These are phyloP conservation scores for Chaetoceros tenuissimus DNA, from an alignment of 108 stramenopile genomes.

Conservation along the genomic window DNA sequence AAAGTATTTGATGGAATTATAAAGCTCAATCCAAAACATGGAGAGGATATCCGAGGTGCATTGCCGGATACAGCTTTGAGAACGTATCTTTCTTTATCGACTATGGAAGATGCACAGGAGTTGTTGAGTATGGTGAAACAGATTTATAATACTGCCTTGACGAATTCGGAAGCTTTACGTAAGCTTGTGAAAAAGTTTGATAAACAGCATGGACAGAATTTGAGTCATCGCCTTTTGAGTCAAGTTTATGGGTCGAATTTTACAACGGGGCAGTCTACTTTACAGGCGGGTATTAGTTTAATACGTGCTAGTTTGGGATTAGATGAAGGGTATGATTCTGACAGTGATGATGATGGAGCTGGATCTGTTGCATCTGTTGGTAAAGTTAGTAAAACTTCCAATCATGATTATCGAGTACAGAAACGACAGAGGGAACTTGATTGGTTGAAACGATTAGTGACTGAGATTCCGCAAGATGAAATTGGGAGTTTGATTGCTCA, in stretches of 20 bases:
- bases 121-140: constrained; percentile 34
- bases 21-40: no score
- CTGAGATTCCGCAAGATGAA: constrained; percentile 3
- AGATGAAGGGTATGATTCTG: no score
- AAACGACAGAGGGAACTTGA: constrained; percentile 45
- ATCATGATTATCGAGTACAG: no score
- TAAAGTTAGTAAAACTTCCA: no score
- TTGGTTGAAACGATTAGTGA: constrained; percentile 44
- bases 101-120: constrained; percentile 27
- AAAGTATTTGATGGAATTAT: constrained; percentile 30
- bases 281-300: constrained; percentile 36
- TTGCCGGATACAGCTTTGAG: constrained; percentile 52
- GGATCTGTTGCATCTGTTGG: no score
- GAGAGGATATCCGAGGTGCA: constrained; percentile 42
- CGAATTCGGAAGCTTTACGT: constrained; percentile 56
- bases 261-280: constrained; percentile 25
- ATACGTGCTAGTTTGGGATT: constrained; percentile 29
- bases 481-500: constrained; percentile 44
- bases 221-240: constrained; percentile 29
- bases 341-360: no score
- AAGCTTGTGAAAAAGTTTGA: constrained; percentile 71
- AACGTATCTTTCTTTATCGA: constrained; percentile 20
- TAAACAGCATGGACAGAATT: constrained; percentile 36
- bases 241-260: constrained; percentile 44
- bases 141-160: constrained; percentile 37